These are phyloP conservation scores for Cnidoscolus chayamansa DNA, from an alignment of 441 rosid species.

Conservation along the genomic window DNA sequence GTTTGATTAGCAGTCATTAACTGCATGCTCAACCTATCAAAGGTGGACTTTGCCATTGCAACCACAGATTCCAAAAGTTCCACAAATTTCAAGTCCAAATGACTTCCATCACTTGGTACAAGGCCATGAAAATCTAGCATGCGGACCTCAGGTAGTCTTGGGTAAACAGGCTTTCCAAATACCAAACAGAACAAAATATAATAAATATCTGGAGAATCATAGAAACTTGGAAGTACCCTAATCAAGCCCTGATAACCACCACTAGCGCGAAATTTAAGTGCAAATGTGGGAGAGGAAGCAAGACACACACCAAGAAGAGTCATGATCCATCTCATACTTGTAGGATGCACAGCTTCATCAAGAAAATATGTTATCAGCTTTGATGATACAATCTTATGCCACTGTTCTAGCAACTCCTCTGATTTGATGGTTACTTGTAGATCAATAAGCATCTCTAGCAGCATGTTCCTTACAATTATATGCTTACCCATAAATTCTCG, in stretches of 20 bases:
- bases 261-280: constrained; percentile 91
- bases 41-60: constrained; percentile 94
- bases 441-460: constrained; percentile 99
- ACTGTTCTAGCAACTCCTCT: constrained; percentile 96
- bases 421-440: constrained; percentile 95
- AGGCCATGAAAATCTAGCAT: constrained; percentile 99
- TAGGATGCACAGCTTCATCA: constrained; percentile 99
- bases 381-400: constrained; percentile 99
- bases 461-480: constrained; percentile 98
- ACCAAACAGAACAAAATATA: constrained; percentile 94
- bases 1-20: constrained; percentile 89
- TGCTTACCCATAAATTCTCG: constrained; percentile 98
- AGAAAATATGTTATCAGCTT: constrained; percentile 94
- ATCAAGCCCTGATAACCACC: constrained; percentile 95
- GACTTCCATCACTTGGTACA: constrained; percentile 85
- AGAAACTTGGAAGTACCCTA: constrained; percentile 91
- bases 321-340: constrained; percentile 99
- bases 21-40: constrained; percentile 87
- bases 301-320: constrained; percentile 98
- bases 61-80: constrained; percentile 92
- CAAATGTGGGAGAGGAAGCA: constrained; percentile 92
- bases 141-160: constrained; percentile 98
- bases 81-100: constrained; percentile 80
- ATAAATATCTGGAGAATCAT: constrained; percentile 99
- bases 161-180: constrained; percentile 97